Base-by-base conservation (phyloP, 345 rosid genomes). In the Brassica rapa region DNA sequence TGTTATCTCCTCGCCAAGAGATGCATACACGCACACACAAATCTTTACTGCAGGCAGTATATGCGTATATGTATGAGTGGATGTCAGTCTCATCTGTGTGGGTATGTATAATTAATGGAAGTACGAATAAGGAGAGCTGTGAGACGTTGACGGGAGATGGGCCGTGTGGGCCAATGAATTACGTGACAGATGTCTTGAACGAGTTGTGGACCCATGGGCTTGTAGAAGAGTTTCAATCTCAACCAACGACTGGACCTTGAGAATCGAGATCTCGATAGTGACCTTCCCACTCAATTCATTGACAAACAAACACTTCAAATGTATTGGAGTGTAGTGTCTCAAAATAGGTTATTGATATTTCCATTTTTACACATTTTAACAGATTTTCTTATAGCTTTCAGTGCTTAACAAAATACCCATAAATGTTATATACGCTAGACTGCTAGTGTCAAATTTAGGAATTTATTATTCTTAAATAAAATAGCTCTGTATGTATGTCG, bases 81-180 rank as follows among this genome's bases (percentile, higher is more conserved):
- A 16, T 53, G 59, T 15, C 59, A 53, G 23, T 53, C 9, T 53
- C 59, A 53, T 53, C 19, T 14, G 70, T 63, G 30, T 66, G 66
- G 15, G 30, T 66, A 16, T 56, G 39, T 66, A 23, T 35, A 60
- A 69, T 62, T 51, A 77, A 70, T 77, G 57, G 80, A 70, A 70
- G 75, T 77, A 71, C 55, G 70, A 64, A 15, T 37, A 29, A 27
- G 30, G 65, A 70, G 76, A 72, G 81, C 72, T 72, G 68, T 71
- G 76, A 78, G 77, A 78, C 66, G 77, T 29, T 66, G 82, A 78
- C 33, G n/a, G n/a, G 12, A 66, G 62, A 72, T 78, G 82, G 73
- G 69, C 73, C 77, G 67, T 3, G 55, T 72, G 76, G 76, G 66
- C 60, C 61, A 71, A 65, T 0, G 46, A 49, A 71, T 60, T 77